These are phyloP conservation scores for Berkeleyomyces rouxiae DNA, from an alignment of 2,329 filamentous ascomycete genomes.

Conservation along the genomic window DNA sequence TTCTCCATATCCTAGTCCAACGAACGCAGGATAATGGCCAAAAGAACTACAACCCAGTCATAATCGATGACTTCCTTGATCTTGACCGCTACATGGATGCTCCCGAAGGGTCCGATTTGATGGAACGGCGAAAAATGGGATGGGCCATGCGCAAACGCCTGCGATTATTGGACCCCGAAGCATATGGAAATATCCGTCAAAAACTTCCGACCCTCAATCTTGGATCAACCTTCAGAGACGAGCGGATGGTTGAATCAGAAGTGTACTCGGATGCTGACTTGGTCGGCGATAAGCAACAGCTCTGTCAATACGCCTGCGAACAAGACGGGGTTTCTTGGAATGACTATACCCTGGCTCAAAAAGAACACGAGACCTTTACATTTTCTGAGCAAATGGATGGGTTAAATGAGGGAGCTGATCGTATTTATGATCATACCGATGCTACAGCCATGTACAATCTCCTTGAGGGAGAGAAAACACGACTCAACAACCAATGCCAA, in stretches of 20 bases:
- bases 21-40: conserved; percentile 56
- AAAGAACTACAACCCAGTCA: conserved; percentile 64
- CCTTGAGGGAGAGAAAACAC: conserved; percentile 25
- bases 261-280: background rate
- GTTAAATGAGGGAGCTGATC: background rate
- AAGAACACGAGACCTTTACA: background rate
- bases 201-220: background rate
- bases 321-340: conserved; percentile 1
- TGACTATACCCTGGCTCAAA: background rate
- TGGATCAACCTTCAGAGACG: background rate
- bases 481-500: conserved; percentile 20
- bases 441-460: conserved; percentile 4
- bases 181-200: conserved; percentile 5
- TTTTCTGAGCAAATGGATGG: background rate
- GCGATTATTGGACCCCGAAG: background rate
- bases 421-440: background rate
- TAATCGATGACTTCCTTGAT: conserved; percentile 66
- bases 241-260: background rate
- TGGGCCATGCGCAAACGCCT: conserved; percentile 43
- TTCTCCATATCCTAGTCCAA: conserved; percentile 81
- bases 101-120: conserved; percentile 40
- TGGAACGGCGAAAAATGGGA: conserved; percentile 46
- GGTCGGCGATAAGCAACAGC: background rate
- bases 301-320: conserved; percentile 4
- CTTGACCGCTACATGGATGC: conserved; percentile 77